Evolutionary conservation across 345 rosid genomes (phyloP).

Genomic region (Laguncularia racemosa): DNA sequence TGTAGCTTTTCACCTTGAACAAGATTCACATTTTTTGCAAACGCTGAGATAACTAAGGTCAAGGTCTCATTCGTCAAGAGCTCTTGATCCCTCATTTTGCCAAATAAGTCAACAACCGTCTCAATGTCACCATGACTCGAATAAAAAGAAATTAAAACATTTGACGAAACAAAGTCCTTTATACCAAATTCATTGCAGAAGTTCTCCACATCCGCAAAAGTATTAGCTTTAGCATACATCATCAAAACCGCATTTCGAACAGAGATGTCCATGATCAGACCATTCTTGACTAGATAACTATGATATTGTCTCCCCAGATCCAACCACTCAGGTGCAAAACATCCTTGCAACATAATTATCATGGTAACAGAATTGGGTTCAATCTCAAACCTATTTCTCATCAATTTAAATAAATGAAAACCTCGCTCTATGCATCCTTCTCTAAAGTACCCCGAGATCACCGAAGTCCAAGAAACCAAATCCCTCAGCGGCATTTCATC

Average conservation of each 20-base stretch:
- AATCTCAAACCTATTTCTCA: conserved; percentile 14
- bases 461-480: conserved; percentile 30
- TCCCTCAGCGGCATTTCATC: conserved; percentile 28
- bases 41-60: conserved; percentile 15
- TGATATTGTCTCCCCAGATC: conserved; percentile 20
- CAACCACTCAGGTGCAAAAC: conserved; percentile 13
- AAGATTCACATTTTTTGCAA: conserved; percentile 16
- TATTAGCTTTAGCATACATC: conserved; percentile 13
- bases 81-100: no score
- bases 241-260: conserved; percentile 26
- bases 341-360: conserved; percentile 27
- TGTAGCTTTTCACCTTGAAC: conserved; percentile 23
- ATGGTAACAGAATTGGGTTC: conserved; percentile 27
- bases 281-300: conserved; percentile 21
- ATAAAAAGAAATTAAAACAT: conserved; percentile 22
- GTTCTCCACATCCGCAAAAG: conserved; percentile 17
- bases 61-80: conserved; percentile 6
- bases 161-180: conserved; percentile 29
- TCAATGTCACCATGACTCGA: conserved; percentile 12
- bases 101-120: conserved; percentile 1
- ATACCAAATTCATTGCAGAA: conserved; percentile 12
- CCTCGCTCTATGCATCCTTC: conserved; percentile 13
- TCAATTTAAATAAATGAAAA: conserved; percentile 19
- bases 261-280: conserved; percentile 16
- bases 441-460: conserved; percentile 23